Evolutionary conservation across 352 stramenopile species (phyloP).

Genomic region (Saprolegnia parasitica): DNA sequence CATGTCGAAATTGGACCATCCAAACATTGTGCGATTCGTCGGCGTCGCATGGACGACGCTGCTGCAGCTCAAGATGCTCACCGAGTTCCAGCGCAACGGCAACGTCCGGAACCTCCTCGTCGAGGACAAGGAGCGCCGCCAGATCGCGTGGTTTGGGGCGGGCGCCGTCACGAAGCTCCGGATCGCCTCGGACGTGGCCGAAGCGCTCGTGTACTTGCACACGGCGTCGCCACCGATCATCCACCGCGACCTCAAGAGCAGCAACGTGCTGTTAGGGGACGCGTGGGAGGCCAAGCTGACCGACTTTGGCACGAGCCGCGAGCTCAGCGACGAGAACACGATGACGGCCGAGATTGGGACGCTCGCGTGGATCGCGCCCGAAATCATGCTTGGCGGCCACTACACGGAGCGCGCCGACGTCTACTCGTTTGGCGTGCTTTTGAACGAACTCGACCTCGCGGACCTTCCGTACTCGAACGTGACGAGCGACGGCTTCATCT

Average conservation of each 20-base stretch:
- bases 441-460: constrained; percentile 52
- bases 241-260: constrained; percentile 71
- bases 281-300: constrained; percentile 71
- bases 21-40: constrained; percentile 77
- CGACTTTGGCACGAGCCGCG: constrained; percentile 77
- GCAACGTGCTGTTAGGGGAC: constrained; percentile 64
- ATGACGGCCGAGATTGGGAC: constrained; percentile 82
- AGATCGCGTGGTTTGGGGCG: constrained; percentile 59
- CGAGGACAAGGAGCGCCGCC: constrained; percentile 38
- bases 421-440: constrained; percentile 79
- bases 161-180: constrained; percentile 44
- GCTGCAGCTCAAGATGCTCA: constrained; percentile 73
- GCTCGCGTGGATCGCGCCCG: constrained; percentile 79
- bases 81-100: constrained; percentile 74
- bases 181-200: constrained; percentile 66
- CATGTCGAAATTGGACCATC: constrained; percentile 65
- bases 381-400: constrained; percentile 71
- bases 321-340: constrained; percentile 68
- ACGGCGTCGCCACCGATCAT: constrained; percentile 79
- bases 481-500: constrained; percentile 4
- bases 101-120: constrained; percentile 71
- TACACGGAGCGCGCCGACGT: constrained; percentile 85
- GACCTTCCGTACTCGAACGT: constrained; percentile 30
- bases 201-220: constrained; percentile 78
- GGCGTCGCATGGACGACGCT: constrained; percentile 83